Percentiles rank a stretch among this genome's conserved stretches.
Evolutionary conservation across 176 grass and related monocot species (phyloP).

Genomic region (Carex myosuroides): DNA sequence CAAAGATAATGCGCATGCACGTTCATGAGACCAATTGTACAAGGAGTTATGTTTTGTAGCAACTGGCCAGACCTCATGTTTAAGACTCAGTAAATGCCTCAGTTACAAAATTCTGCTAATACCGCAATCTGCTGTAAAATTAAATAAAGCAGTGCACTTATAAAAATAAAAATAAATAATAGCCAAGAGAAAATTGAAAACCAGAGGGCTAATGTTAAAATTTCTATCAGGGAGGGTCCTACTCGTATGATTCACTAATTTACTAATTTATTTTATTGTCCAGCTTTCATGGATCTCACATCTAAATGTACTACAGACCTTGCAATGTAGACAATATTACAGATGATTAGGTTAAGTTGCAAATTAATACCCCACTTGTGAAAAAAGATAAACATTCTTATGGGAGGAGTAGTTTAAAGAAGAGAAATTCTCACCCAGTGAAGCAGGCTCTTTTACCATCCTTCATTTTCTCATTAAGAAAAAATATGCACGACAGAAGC

Average conservation of each 20-base stretch:
- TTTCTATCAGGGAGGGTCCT: background rate
- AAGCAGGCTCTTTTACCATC: conserved; percentile 55
- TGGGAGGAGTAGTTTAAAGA: background rate
- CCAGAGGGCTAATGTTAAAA: background rate
- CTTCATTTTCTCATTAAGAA: conserved; percentile 99
- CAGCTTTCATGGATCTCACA: background rate
- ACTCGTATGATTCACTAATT: background rate
- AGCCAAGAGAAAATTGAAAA: background rate
- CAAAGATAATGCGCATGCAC: background rate
- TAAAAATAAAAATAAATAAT: background rate
- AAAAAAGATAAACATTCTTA: background rate
- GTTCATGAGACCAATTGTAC: background rate
- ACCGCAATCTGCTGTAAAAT: background rate
- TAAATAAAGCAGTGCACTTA: background rate
- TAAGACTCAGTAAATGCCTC: background rate
- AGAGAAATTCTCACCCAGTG: conserved; percentile 47
- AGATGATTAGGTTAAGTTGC: background rate
- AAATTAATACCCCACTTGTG: background rate
- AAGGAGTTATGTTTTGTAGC: background rate
- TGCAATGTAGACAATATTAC: background rate
- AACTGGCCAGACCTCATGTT: background rate
- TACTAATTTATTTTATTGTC: background rate
- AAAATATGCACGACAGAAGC: conserved; percentile 81
- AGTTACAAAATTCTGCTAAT: background rate
- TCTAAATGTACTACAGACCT: background rate